phyloP scores from a whole-genome alignment of 768 basidiomycete species.

The Pisolithus microcarpus region DNA sequence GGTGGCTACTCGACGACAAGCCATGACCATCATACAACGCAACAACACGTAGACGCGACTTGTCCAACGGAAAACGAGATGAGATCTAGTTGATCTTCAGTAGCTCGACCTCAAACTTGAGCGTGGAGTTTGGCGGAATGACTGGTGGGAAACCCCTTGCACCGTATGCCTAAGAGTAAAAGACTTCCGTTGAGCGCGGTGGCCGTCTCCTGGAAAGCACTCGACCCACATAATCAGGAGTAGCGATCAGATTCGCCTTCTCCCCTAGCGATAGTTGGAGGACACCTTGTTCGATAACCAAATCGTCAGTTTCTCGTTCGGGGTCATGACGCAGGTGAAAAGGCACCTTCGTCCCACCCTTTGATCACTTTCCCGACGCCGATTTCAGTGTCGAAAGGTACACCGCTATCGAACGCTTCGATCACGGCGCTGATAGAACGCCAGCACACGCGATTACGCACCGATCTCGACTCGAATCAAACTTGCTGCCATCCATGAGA shows the following conservation, averaged over 20 bases:
- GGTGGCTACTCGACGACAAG: conserved; percentile 9
- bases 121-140: conserved; percentile 68
- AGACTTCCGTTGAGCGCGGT: neutral
- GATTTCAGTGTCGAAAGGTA: conserved; percentile 63
- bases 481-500: conserved; percentile 51
- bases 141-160: conserved; percentile 67
- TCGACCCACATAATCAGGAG: conserved; percentile 70
- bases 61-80: conserved; percentile 5
- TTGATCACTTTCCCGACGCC: conserved; percentile 79
- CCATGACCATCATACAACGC: conserved; percentile 12
- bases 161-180: conserved; percentile 55
- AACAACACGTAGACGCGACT: too few relatives aligned
- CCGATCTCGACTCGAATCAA: conserved; percentile 78
- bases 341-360: conserved; percentile 85
- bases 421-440: conserved; percentile 1
- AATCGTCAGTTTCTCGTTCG: conserved; percentile 2
- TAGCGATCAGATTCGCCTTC: conserved; percentile 59
- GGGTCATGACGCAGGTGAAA: neutral
- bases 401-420: conserved; percentile 33
- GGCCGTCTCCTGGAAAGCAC: neutral
- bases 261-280: conserved; percentile 68
- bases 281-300: conserved; percentile 46
- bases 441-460: conserved; percentile 27
- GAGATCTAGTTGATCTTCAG: conserved; percentile 50
- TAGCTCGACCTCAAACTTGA: conserved; percentile 82